Evolutionary conservation across 1,139 yeast genomes (phyloP).

Genomic region (Pneumocystis jirovecii): DNA sequence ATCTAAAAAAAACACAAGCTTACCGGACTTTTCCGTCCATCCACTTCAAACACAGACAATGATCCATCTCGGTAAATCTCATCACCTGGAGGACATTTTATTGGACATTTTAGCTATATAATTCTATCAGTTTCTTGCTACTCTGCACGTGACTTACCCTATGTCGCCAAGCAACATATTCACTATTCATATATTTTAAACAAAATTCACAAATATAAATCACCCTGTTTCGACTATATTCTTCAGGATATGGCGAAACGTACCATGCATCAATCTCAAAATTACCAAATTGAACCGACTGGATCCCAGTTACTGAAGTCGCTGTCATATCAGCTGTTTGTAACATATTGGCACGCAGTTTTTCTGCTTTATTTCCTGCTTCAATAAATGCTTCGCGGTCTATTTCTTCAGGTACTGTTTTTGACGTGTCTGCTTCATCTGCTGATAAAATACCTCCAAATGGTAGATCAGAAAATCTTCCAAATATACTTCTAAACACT

Average conservation of each 20-base stretch:
- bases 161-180: constrained; percentile 56
- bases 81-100: constrained; percentile 71
- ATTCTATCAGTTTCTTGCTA: background rate
- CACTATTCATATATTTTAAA: constrained; percentile 62
- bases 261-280: constrained; percentile 82
- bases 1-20: background rate
- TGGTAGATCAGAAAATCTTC: constrained; percentile 27
- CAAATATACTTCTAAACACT: too few species aligned
- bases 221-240: constrained; percentile 47
- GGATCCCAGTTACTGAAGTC: constrained; percentile 25
- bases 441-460: constrained; percentile 49
- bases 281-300: constrained; percentile 50
- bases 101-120: constrained; percentile 22
- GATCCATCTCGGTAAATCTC: constrained; percentile 67
- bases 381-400: constrained; percentile 39
- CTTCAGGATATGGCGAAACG: constrained; percentile 85
- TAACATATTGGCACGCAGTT: background rate
- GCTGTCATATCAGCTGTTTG: constrained; percentile 8
- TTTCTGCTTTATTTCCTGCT: constrained; percentile 15
- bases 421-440: constrained; percentile 44
- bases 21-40: constrained; percentile 62
- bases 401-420: constrained; percentile 42
- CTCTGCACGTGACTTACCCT: constrained; percentile 39
- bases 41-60: constrained; percentile 75
- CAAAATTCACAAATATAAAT: constrained; percentile 77